phyloP scores from a whole-genome alignment of 495 filamentous ascomycete species.

The Usnea hakonensis region DNA sequence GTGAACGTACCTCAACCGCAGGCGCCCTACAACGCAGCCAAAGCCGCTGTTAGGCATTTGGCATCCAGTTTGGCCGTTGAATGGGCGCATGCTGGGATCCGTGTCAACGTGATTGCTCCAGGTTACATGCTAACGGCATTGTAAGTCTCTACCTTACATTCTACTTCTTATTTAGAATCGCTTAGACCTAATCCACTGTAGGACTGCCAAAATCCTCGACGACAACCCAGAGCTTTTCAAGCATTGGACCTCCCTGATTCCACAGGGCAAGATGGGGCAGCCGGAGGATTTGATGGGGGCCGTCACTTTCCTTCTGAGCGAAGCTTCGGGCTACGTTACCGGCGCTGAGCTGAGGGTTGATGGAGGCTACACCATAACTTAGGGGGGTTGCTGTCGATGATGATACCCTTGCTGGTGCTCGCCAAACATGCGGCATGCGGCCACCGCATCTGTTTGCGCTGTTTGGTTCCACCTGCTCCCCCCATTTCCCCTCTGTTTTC shows the following conservation, averaged over 20 bases:
- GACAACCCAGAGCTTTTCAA: slow-evolving; percentile 81
- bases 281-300: slow-evolving; percentile 91
- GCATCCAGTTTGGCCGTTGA: slow-evolving; percentile 76
- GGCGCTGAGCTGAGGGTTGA: slow-evolving; percentile 86
- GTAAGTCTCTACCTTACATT: slow-evolving; percentile 40
- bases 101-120: slow-evolving; percentile 85
- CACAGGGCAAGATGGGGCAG: slow-evolving; percentile 83
- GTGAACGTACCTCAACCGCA: slow-evolving; percentile 95
- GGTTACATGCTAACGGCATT: slow-evolving; percentile 93
- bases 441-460: no score
- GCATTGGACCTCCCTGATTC: slow-evolving; percentile 87
- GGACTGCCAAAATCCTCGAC: slow-evolving; percentile 88
- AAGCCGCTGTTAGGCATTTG: slow-evolving; percentile 81
- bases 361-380: slow-evolving; percentile 84
- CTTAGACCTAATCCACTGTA: slow-evolving; percentile 29
- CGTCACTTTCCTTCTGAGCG: slow-evolving; percentile 81
- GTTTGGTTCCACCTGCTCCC: no score
- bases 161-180: slow-evolving; percentile 18
- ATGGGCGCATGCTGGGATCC: slow-evolving; percentile 76
- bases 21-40: slow-evolving; percentile 83
- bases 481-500: no score
- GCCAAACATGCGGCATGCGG: no score
- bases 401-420: background rate
- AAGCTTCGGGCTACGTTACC: slow-evolving; percentile 79
- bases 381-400: slow-evolving; percentile 24